Evolutionary conservation across 2,329 filamentous ascomycete genomes (phyloP), one percentile per base, ranked within the genome.

Genomic region (Cladosporium velox): DNA sequence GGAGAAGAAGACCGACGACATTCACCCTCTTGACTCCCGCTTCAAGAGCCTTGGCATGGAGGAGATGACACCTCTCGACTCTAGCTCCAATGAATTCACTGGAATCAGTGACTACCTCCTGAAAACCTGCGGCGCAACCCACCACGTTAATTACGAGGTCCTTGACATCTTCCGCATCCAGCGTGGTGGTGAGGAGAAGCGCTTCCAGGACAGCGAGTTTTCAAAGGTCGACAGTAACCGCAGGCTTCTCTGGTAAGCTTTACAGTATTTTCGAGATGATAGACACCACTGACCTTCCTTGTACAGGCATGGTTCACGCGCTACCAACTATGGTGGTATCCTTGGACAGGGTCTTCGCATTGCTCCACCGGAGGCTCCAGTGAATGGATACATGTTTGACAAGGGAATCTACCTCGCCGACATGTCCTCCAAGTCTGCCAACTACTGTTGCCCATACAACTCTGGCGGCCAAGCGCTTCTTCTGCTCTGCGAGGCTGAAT

Each of bases 391-490:
- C 64, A 94, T 94, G 90, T 96, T 96, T 71, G 92, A 90, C 66
- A 96, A 96, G 77, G 92, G 92, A 54, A 90, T 96, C 57, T 96
- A 96, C 75, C 85, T 96, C 2, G 92, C 92, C 2, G 92, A 96
- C 73, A 93, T 93, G 84, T 90, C 88, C 0, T 90, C 87, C 75
- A 96, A 96, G 79, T 92, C 90, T 2, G 91, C 91, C 18, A 87
- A 87, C 72, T 96, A 96, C 79, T 95, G 91, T 75, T 85, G 78
- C 30, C 76, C 87, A 0, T 75, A 79, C 69, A 84, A 81, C 67
- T 90, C 89, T n/a, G 86, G 84, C n/a, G 85, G 87, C 24, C 87
- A 88, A 26, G 92, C 88, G 0, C 82, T 97, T 3, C 81, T 96
- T 4, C 84, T 97, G 21, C 87, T 97, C 1, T 96, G 92, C 72